Evolutionary conservation across 139 green algal genomes (phyloP), one percentile per base, ranked within the genome.

Genomic region (Chlamydomonas sp.): DNA sequence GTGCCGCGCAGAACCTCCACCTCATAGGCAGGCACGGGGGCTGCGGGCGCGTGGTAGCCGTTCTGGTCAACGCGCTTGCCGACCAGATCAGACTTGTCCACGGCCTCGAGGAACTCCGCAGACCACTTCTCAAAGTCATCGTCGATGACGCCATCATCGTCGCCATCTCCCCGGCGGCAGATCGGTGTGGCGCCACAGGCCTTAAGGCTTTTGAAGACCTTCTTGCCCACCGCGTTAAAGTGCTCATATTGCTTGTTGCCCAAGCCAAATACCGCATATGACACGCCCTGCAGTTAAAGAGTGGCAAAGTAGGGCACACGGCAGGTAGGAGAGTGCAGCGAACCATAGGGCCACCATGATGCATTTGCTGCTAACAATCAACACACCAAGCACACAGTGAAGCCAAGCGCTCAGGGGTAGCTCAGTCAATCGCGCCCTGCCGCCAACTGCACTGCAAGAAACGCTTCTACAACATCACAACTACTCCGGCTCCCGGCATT

Each of bases 221-320:
- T 92, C 85, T 97, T 96, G 63, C 97, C 97, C 69, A 97, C 94
- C 0, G 94, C 92, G 85, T 97, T 98, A 92, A 99, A 99, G 93
- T 99, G 97, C 93, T 99, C 98, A 82, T 99, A 99, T 94, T 99
- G 96, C 85, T 94, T 96, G 93, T 99, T 99, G 69, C 98, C 98
- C 59, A 99, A 93, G 6, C 95, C 98, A 93, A 99, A 99, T 62
- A 99, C 96, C 16, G 89, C 96, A 78, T 95, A 99, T 0, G 67
- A 84, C 1, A 98, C 85, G 20, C 87, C 92, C 92, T 97, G 31
- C 31, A 49, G 31, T 49, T 49, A 49, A 49, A 49, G 31, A 49
- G 31, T 49, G 31, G 31, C 31, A 49, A 49, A 49, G 31, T 49
- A 49, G 31, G 31, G 31, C 31, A 49, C 31, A 49, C 31, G 31